Percentiles rank a stretch among this genome's conserved stretches.
phyloP scores from a whole-genome alignment of 148 eudicot species.

The Drosera capensis region DNA sequence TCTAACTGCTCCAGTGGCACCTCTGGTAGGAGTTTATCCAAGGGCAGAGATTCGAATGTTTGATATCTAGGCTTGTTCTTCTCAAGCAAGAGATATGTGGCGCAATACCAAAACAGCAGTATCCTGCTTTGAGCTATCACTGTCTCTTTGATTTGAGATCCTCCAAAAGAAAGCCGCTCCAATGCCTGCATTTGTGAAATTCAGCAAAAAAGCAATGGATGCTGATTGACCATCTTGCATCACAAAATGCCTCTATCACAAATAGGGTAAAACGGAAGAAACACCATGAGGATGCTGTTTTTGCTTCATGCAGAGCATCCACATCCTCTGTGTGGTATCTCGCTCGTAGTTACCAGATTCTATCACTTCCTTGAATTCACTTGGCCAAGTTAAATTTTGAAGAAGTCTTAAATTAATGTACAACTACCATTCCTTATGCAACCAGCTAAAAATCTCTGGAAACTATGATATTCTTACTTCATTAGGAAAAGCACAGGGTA shows the following conservation, averaged over 20 bases:
- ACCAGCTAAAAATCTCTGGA: too few relatives aligned
- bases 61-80: slow-evolving; percentile 87
- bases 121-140: slow-evolving; percentile 71
- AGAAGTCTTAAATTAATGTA: too few relatives aligned
- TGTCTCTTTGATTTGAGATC: slow-evolving; percentile 51
- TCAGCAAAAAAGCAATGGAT: not conserved
- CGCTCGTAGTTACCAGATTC: too few relatives aligned
- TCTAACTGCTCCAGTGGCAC: slow-evolving; percentile 20
- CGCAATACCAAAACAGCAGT: slow-evolving; percentile 75
- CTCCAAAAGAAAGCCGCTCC: slow-evolving; percentile 76
- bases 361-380: too few relatives aligned
- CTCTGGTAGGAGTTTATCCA: slow-evolving; percentile 19
- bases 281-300: too few relatives aligned
- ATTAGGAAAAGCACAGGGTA: not conserved
- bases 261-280: not conserved
- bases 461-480: not conserved
- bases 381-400: too few relatives aligned
- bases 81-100: slow-evolving; percentile 77
- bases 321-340: too few relatives aligned
- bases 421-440: too few relatives aligned
- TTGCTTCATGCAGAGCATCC: too few relatives aligned
- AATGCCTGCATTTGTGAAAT: slow-evolving; percentile 44
- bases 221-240: not conserved
- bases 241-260: too few relatives aligned
- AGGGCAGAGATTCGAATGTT: slow-evolving; percentile 45